phyloP scores from a whole-genome alignment of 176 grass and related monocot species.

The Pontederia paniculata region DNA sequence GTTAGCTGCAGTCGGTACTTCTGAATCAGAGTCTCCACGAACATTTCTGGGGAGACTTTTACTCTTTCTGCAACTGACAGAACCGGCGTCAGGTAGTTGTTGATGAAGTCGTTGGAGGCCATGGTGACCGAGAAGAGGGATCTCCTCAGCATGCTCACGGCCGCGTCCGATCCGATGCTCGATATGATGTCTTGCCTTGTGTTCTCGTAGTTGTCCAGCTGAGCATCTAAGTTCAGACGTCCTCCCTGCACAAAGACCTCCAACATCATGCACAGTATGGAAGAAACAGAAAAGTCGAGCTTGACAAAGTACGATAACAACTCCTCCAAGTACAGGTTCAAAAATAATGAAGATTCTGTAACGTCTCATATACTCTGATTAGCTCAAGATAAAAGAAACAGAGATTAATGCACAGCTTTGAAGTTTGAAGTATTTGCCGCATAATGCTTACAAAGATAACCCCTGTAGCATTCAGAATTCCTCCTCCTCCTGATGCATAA shows the following conservation, averaged over 20 bases:
- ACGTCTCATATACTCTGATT: no score
- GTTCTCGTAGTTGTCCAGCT: constrained; percentile 65
- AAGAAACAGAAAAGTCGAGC: no score
- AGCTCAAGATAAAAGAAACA: neutral
- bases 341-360: no score
- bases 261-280: neutral
- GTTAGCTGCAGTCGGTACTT: constrained; percentile 57
- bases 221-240: constrained; percentile 58
- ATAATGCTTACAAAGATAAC: constrained; percentile 55
- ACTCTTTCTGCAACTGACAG: constrained; percentile 39
- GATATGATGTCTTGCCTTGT: constrained; percentile 54
- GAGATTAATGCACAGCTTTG: neutral
- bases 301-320: no score
- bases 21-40: constrained; percentile 37
- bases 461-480: constrained; percentile 77
- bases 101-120: constrained; percentile 88
- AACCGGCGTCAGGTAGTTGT: constrained; percentile 69
- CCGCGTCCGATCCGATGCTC: constrained; percentile 26
- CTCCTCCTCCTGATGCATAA: constrained; percentile 76
- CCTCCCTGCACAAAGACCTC: constrained; percentile 33
- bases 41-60: constrained; percentile 30
- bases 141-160: constrained; percentile 33
- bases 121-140: constrained; percentile 60
- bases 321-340: no score
- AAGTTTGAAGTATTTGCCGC: constrained; percentile 1